phyloP scores from a whole-genome alignment of 2,329 filamentous ascomycete species.

The Epichloe festucae region DNA sequence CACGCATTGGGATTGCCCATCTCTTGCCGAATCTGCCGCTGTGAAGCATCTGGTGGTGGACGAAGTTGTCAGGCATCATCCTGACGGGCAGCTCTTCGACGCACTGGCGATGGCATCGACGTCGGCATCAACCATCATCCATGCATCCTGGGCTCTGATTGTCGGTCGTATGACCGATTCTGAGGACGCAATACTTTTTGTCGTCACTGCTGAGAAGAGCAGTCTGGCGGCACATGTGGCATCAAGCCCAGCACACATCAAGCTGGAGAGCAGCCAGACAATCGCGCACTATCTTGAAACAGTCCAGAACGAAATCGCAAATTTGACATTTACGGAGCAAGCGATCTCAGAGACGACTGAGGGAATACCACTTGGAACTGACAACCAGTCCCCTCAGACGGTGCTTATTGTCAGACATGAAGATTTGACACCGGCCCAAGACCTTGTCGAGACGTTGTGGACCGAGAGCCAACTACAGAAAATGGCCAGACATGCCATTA shows the following conservation, averaged over 20 bases:
- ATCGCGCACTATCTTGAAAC: neutral
- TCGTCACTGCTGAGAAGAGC: neutral
- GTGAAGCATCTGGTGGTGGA: neutral
- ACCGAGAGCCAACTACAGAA: neutral
- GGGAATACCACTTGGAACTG: neutral
- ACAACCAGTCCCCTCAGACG: neutral
- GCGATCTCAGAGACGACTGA: neutral
- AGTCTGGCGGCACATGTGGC: neutral
- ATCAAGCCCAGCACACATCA: neutral
- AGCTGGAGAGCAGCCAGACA: neutral
- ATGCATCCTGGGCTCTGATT: neutral
- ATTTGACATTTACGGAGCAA: neutral
- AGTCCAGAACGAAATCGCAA: neutral
- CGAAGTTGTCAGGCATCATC: neutral
- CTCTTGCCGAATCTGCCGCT: neutral
- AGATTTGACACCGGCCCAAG: neutral
- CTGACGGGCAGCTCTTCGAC: neutral
- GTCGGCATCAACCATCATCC: neutral
- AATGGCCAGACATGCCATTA: neutral
- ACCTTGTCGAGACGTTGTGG: neutral
- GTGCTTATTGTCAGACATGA: neutral
- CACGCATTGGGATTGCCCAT: neutral
- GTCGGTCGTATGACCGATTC: neutral
- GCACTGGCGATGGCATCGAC: neutral
- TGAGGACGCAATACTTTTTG: neutral